Evolutionary conservation across 1,284 basidiomycete genomes (phyloP).

Genomic region (Moesziomyces globuligerus): DNA sequence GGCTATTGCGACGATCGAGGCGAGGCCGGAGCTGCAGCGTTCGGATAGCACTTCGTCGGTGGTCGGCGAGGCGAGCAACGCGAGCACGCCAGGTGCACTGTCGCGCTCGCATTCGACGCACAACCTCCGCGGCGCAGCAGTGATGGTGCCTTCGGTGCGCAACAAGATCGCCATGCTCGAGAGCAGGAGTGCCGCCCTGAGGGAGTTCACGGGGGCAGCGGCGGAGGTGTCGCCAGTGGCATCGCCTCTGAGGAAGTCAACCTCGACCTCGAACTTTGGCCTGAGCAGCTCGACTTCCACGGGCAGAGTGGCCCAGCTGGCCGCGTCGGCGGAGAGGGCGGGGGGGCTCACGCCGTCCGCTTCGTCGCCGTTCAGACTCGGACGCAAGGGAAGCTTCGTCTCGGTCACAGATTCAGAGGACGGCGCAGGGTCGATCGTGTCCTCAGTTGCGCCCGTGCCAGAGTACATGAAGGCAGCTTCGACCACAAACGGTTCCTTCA

Average conservation of each 20-base stretch:
- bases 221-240: conserved; percentile 3
- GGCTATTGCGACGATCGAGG: background rate
- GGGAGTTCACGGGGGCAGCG: conserved; percentile 36
- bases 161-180: conserved; percentile 64
- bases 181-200: conserved; percentile 33
- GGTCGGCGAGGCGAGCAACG: conserved; percentile 4
- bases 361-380: conserved; percentile 9
- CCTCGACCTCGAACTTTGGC: background rate
- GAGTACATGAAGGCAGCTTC: conserved; percentile 41
- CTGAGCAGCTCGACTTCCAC: conserved; percentile 1
- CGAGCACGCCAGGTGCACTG: conserved; percentile 1
- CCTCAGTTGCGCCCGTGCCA: conserved; percentile 25
- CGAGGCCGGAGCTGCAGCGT: conserved; percentile 18
- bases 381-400: conserved; percentile 30
- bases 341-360: conserved; percentile 6
- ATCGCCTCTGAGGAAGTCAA: conserved; percentile 5
- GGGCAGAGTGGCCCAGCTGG: conserved; percentile 19
- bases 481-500: conserved; percentile 24
- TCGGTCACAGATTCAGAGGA: conserved; percentile 33
- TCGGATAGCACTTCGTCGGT: conserved; percentile 46
- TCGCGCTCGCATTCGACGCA: conserved; percentile 44
- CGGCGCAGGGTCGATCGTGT: conserved; percentile 11
- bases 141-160: conserved; percentile 59
- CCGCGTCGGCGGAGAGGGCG: conserved; percentile 12
- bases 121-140: conserved; percentile 41